phyloP scores from a whole-genome alignment of 2,329 filamentous ascomycete genomes.

The Paradendryphiella salina region DNA sequence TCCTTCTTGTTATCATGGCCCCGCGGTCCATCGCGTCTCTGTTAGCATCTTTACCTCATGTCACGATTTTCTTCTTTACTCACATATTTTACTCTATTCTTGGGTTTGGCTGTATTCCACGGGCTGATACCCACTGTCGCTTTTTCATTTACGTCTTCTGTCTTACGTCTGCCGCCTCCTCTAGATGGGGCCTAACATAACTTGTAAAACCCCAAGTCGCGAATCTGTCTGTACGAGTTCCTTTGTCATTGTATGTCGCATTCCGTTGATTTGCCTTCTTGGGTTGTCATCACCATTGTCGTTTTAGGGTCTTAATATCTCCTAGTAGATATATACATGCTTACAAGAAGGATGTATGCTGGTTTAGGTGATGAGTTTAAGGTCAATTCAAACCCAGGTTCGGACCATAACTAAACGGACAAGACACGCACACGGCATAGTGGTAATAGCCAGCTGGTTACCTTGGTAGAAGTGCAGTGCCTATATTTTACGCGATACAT shows the following conservation, averaged over 20 bases:
- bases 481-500: no score
- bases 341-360: no score
- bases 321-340: no score
- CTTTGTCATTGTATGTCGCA: neutral
- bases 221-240: neutral
- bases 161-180: neutral
- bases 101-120: neutral
- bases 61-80: neutral
- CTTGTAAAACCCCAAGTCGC: neutral
- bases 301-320: no score
- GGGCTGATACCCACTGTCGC: conserved; percentile 1
- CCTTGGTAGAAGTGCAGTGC: no score
- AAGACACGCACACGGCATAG: no score
- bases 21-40: no score
- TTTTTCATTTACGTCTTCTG: neutral
- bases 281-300: neutral
- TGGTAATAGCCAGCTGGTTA: no score
- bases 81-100: neutral
- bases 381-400: no score
- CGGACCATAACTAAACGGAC: no score
- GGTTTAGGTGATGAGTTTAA: no score
- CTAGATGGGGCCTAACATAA: neutral
- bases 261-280: neutral
- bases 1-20: neutral
- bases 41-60: neutral